Evolutionary conservation across 352 stramenopile species (phyloP).

Genomic region (Phytophthora podocarpi): DNA sequence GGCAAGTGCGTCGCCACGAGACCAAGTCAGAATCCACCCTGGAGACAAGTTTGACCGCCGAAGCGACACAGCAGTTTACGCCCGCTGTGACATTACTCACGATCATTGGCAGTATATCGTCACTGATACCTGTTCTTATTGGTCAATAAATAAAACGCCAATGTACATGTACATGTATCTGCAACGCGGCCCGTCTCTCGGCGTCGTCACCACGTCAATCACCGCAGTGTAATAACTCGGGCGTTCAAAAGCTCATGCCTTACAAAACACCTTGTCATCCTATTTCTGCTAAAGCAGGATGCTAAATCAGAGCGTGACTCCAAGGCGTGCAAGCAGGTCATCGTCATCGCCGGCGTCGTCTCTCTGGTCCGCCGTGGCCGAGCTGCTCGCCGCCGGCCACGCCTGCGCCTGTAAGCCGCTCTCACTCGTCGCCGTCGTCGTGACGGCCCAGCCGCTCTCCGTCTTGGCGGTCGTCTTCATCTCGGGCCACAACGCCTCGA

Average conservation of each 20-base stretch:
- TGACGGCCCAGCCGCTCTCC: constrained; percentile 25
- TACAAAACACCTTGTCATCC: constrained; percentile 18
- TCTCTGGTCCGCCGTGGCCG: constrained; percentile 6
- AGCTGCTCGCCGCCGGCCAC: constrained; percentile 11
- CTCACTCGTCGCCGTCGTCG: constrained; percentile 3
- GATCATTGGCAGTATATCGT: constrained; percentile 6
- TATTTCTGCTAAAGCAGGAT: not conserved
- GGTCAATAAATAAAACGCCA: not conserved
- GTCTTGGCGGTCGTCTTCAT: constrained; percentile 21
- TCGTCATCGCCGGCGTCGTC: constrained; percentile 21
- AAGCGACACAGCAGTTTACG: no score
- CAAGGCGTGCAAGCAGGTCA: constrained; percentile 32
- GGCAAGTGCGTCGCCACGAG: constrained; percentile 2
- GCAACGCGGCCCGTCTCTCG: constrained; percentile 13
- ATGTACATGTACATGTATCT: constrained; percentile 14
- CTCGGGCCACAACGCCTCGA: constrained; percentile 38
- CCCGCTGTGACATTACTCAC: constrained; percentile 1
- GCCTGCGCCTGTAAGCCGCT: constrained; percentile 16
- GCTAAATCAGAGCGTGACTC: constrained; percentile 32
- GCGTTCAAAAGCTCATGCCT: not conserved
- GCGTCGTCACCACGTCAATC: constrained; percentile 8
- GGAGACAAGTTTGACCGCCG: no score
- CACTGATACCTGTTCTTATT: not conserved
- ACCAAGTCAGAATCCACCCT: constrained; percentile 30
- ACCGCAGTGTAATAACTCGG: not conserved